These are phyloP conservation scores for Aspergillus niger DNA, from an alignment of 2,329 filamentous ascomycete species.

Conservation along the genomic window DNA sequence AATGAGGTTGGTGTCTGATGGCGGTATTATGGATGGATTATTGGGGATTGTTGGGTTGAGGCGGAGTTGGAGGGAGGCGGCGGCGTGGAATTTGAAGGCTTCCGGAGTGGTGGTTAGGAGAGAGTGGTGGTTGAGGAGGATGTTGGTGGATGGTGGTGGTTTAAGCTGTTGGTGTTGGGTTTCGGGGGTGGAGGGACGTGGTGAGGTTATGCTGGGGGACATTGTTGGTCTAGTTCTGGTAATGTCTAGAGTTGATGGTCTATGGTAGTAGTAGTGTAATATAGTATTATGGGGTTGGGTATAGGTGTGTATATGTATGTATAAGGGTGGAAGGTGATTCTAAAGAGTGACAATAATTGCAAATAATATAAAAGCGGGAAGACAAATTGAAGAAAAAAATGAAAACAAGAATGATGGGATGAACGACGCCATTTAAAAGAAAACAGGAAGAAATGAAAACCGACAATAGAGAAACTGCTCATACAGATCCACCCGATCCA, in stretches of 20 bases:
- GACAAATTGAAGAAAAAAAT: not conserved
- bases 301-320: no score
- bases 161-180: not conserved
- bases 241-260: not conserved
- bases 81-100: slow-evolving; percentile 37
- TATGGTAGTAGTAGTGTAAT: no score
- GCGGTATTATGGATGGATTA: slow-evolving; percentile 8
- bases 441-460: not conserved
- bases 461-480: not conserved
- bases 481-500: slow-evolving; percentile 3
- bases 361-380: not conserved
- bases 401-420: not conserved
- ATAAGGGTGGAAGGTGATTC: no score
- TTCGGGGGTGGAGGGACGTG: not conserved
- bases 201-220: slow-evolving; percentile 14
- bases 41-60: not conserved
- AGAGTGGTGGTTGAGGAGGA: slow-evolving; percentile 28
- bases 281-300: no score
- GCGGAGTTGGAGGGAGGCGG: slow-evolving; percentile 36
- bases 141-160: no score
- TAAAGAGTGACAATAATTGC: not conserved
- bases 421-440: not conserved
- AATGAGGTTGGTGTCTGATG: slow-evolving; percentile 51
- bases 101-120: slow-evolving; percentile 37
- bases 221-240: slow-evolving; percentile 1